Evolutionary conservation across 164 flowering plant genomes (phyloP).

Genomic region (Magnolia kwangsiensis): DNA sequence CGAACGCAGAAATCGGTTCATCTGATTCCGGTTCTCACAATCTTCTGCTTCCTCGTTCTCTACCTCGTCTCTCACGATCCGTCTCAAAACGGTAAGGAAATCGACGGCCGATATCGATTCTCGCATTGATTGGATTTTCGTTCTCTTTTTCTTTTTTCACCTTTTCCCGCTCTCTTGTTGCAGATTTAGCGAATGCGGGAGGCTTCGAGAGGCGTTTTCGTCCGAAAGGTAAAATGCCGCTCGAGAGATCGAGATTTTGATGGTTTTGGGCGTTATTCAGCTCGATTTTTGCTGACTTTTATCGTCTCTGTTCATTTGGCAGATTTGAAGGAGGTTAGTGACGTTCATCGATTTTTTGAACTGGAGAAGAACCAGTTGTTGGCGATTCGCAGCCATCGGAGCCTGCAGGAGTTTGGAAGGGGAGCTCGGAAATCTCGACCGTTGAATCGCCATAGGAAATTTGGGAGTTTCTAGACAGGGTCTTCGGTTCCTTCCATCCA

Average conservation of each 20-base stretch:
- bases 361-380: slow-evolving; percentile 30
- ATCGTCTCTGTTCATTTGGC: neutral
- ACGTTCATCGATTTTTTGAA: slow-evolving; percentile 12
- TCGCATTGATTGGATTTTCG: neutral
- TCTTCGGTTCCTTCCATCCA: neutral
- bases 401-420: slow-evolving; percentile 33
- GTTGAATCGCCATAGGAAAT: slow-evolving; percentile 31
- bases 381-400: slow-evolving; percentile 45
- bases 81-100: slow-evolving; percentile 10
- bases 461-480: slow-evolving; percentile 35
- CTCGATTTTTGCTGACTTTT: neutral
- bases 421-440: slow-evolving; percentile 18
- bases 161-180: neutral
- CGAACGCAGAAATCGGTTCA: slow-evolving; percentile 9
- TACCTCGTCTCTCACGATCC: slow-evolving; percentile 19
- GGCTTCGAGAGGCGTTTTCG: neutral
- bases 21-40: slow-evolving; percentile 9
- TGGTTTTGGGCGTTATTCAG: neutral
- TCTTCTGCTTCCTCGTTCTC: slow-evolving; percentile 19
- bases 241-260: neutral
- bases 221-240: slow-evolving; percentile 9
- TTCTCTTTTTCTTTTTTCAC: neutral
- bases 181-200: slow-evolving; percentile 6
- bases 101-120: neutral
- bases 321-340: neutral